Conservation (phyloP, 345 rosid species). For the Conringia planisiliqua region DNA sequence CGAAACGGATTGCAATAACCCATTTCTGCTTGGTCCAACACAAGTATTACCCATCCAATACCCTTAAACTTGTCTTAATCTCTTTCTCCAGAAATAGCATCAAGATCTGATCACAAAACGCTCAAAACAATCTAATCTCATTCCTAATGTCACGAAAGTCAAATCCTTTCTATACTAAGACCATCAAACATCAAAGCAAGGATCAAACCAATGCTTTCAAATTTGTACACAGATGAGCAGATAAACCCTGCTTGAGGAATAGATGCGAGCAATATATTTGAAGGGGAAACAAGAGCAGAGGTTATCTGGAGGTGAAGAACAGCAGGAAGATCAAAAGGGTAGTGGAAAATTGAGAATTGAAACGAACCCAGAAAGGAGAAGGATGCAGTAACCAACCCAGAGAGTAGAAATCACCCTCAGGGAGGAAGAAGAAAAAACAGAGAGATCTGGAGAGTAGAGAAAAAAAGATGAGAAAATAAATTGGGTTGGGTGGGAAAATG, state of each 20-base stretch:
- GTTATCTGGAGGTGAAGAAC: too few relatives aligned
- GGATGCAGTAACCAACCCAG: background rate
- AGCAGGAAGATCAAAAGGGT: slow-evolving; percentile 12
- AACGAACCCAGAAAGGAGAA: background rate
- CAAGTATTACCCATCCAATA: slow-evolving; percentile 80
- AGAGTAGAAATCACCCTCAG: background rate
- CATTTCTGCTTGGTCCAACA: slow-evolving; percentile 71
- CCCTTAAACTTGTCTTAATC: background rate
- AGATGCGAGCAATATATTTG: background rate
- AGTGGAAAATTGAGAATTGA: slow-evolving; percentile 15
- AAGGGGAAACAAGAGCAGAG: background rate
- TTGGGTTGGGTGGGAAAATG: slow-evolving; percentile 14
- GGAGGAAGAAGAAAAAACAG: background rate
- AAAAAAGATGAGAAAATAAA: background rate
- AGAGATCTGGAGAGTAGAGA: slow-evolving; percentile 25
- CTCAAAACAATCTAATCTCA: slow-evolving; percentile 25
- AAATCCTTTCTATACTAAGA: slow-evolving; percentile 4
- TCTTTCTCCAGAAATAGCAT: slow-evolving; percentile 27
- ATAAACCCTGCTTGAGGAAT: background rate
- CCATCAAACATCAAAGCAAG: background rate
- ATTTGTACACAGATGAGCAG: background rate
- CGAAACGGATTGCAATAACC: slow-evolving; percentile 68
- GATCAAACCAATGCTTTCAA: background rate
- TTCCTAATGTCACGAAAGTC: slow-evolving; percentile 16
- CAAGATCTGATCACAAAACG: slow-evolving; percentile 38